Evolutionary conservation across 805 yeast genomes (phyloP).

Genomic region (Lipomyces oligophaga): DNA sequence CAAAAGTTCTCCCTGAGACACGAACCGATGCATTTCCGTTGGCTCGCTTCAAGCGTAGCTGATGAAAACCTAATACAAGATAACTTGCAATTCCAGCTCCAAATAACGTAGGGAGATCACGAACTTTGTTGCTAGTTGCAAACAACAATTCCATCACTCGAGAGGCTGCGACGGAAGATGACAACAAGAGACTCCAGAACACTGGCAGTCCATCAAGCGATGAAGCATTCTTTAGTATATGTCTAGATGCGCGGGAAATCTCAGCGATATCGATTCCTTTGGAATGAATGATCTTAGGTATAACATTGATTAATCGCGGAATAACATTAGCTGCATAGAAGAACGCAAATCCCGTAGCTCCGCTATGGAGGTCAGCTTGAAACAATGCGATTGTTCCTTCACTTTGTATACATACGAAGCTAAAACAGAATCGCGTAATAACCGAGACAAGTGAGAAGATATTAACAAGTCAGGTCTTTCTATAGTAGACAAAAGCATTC

Average conservation of each 20-base stretch:
- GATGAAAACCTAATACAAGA: constrained; percentile 13
- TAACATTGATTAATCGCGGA: constrained; percentile 14
- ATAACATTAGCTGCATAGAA: constrained; percentile 15
- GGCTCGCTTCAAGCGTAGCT: constrained; percentile 5
- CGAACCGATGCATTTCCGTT: constrained; percentile 3
- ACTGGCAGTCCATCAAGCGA: constrained; percentile 7
- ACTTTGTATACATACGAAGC: too few relatives aligned
- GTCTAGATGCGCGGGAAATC: constrained; percentile 5
- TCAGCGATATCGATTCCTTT: too few relatives aligned
- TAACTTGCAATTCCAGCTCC: constrained; percentile 11
- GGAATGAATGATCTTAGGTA: too few relatives aligned
- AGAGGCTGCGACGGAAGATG: constrained; percentile 2
- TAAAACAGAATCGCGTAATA: too few relatives aligned
- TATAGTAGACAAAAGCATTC: too few relatives aligned
- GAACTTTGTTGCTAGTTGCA: neutral
- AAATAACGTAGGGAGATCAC: constrained; percentile 4
- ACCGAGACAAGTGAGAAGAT: too few relatives aligned
- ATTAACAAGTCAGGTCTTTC: too few relatives aligned
- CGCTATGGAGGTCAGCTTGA: constrained; percentile 5
- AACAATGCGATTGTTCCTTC: too few relatives aligned
- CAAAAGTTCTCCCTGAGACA: constrained; percentile 14
- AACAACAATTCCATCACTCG: neutral
- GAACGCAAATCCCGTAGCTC: too few relatives aligned
- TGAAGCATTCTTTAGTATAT: constrained; percentile 13
- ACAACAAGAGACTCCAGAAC: constrained; percentile 16